phyloP scores from a whole-genome alignment of 805 yeast genomes.

The Vanderwaltozyma tropicalis region DNA sequence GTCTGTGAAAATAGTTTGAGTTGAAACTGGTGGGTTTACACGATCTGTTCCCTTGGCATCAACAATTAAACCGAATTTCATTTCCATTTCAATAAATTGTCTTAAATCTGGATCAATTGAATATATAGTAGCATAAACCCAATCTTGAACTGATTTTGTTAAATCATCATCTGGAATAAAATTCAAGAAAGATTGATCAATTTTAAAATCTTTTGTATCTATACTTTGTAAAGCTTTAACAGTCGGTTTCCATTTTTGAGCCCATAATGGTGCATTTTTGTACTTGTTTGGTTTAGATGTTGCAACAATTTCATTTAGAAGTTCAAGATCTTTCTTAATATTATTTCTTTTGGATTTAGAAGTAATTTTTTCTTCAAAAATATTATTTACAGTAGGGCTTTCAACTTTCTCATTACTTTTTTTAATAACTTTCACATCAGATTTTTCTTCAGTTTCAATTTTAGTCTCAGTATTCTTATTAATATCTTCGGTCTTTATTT shows the following conservation, averaged over 20 bases:
- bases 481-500: not conserved
- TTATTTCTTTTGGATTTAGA: constrained; percentile 24
- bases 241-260: constrained; percentile 56
- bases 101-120: constrained; percentile 47
- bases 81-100: constrained; percentile 58
- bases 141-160: constrained; percentile 71
- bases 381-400: constrained; percentile 11
- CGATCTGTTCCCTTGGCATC: constrained; percentile 54
- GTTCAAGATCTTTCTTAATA: constrained; percentile 23
- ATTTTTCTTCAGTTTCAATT: not conserved
- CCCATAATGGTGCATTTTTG: constrained; percentile 69
- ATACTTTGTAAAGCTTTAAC: constrained; percentile 25
- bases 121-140: constrained; percentile 76
- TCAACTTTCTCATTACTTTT: not conserved
- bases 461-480: not conserved
- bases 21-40: constrained; percentile 52
- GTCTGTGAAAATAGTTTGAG: constrained; percentile 56
- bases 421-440: not conserved
- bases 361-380: constrained; percentile 25
- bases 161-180: constrained; percentile 72
- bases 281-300: constrained; percentile 51
- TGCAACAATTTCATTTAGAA: constrained; percentile 22
- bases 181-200: constrained; percentile 41
- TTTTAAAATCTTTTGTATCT: constrained; percentile 24
- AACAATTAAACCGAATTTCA: constrained; percentile 63